A percentile compares a stretch with the other conserved stretches of the same genome.
phyloP scores from a whole-genome alignment of 176 grass and related monocot genomes.

The Leersia perrieri region DNA sequence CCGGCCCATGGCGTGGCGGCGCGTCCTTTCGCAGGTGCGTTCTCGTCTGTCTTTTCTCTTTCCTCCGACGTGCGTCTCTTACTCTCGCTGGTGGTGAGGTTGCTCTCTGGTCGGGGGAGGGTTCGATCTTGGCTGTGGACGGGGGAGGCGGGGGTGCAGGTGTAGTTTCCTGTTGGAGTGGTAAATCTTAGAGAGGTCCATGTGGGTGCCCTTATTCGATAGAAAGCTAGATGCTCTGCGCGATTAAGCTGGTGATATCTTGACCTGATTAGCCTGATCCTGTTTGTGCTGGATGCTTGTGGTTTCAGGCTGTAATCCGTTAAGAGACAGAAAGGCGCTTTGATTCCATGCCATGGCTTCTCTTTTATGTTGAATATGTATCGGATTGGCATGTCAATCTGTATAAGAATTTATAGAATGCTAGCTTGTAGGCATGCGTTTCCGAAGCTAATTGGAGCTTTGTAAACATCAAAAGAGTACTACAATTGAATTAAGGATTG shows the following conservation, averaged over 20 bases:
- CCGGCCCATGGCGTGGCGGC: constrained; percentile 50
- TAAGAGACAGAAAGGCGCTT: not conserved
- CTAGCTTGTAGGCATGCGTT: not conserved
- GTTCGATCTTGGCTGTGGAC: constrained; percentile 21
- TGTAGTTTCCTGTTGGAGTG: not conserved
- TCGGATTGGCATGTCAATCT: not conserved
- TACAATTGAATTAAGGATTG: not conserved
- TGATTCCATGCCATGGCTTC: not conserved
- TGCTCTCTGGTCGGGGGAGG: not conserved
- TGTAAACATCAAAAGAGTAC: not conserved
- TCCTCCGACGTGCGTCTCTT: not conserved
- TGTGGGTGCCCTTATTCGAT: not conserved
- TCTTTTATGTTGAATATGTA: not conserved
- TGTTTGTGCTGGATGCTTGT: not conserved
- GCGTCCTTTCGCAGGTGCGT: constrained; percentile 45
- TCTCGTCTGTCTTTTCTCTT: not conserved
- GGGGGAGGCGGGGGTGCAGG: not conserved
- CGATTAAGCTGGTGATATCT: constrained; percentile 6
- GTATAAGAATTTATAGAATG: not conserved
- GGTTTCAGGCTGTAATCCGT: not conserved
- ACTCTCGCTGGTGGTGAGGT: not conserved
- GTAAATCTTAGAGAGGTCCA: not conserved
- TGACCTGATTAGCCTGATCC: not conserved
- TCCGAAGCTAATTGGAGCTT: not conserved
- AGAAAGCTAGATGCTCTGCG: not conserved